Conservation (phyloP, 257 asterid genomes). For the Handroanthus guayacan region DNA sequence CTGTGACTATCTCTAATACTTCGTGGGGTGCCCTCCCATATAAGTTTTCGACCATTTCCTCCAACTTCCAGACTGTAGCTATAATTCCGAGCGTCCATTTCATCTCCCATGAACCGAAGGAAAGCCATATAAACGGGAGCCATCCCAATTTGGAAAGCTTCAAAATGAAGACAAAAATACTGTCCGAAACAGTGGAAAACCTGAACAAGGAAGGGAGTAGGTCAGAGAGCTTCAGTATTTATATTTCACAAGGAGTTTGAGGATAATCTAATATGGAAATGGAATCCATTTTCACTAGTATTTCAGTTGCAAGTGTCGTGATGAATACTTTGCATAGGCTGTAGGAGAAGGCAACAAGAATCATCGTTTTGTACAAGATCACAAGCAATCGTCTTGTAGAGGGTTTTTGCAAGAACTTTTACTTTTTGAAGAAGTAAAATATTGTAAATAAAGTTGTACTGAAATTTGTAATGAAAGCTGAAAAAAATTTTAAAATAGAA, state of each 20-base stretch:
- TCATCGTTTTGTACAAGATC: background rate
- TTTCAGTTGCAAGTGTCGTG: background rate
- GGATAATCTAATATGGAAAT: background rate
- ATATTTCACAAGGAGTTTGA: background rate
- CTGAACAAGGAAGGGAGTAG: slow-evolving; percentile 34
- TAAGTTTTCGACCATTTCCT: slow-evolving; percentile 62
- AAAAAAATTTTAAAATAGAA: too few species aligned
- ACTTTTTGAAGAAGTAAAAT: too few species aligned
- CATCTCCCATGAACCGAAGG: slow-evolving; percentile 64
- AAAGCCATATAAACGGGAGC: slow-evolving; percentile 67
- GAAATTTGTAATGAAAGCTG: too few species aligned
- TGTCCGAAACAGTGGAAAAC: slow-evolving; percentile 64
- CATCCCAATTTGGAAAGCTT: slow-evolving; percentile 60
- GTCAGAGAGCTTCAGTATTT: slow-evolving; percentile 11
- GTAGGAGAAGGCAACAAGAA: background rate
- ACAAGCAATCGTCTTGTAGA: too few species aligned
- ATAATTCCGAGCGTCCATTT: slow-evolving; percentile 54
- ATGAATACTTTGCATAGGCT: too few species aligned
- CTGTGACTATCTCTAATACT: slow-evolving; percentile 64
- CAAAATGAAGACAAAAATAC: slow-evolving; percentile 62
- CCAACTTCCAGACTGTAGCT: slow-evolving; percentile 69
- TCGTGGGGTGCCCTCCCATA: slow-evolving; percentile 66
- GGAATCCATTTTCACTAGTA: background rate
- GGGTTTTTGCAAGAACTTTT: too few species aligned
- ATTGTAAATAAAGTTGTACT: too few species aligned